phyloP scores from a whole-genome alignment of 78 protist species.

The Isochrysis galbana region DNA sequence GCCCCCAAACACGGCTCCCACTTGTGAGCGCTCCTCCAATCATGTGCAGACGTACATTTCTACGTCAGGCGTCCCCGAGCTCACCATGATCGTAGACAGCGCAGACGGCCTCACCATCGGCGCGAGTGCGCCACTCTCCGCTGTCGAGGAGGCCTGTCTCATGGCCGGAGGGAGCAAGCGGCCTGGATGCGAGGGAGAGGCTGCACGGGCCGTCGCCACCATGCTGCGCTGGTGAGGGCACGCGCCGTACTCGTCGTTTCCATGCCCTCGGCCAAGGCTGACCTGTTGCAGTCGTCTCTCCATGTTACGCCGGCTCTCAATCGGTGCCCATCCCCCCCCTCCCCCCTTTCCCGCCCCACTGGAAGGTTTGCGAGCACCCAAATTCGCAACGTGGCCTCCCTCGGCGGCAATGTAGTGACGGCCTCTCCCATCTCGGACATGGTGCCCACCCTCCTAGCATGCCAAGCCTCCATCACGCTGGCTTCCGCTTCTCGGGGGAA shows the following conservation, averaged over 20 bases:
- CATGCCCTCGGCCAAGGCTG: too few relatives aligned
- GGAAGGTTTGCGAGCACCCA: conserved; percentile 80
- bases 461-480: neutral
- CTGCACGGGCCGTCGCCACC: neutral
- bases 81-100: conserved; percentile 25
- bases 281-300: too few relatives aligned
- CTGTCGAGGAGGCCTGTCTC: conserved; percentile 21
- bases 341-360: too few relatives aligned
- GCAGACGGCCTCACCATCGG: conserved; percentile 48
- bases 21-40: too few relatives aligned
- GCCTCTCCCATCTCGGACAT: conserved; percentile 88
- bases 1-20: too few relatives aligned
- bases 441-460: conserved; percentile 76
- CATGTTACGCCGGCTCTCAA: too few relatives aligned
- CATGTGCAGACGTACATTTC: too few relatives aligned
- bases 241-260: too few relatives aligned
- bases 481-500: neutral
- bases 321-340: too few relatives aligned
- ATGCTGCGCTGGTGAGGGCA: conserved; percentile 69
- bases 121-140: conserved; percentile 64
- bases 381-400: conserved; percentile 82
- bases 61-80: neutral
- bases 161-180: neutral
- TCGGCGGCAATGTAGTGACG: conserved; percentile 85
- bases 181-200: neutral